Evolutionary conservation across 352 stramenopile genomes (phyloP), one percentile per base, ranked within the genome.

Genomic region (Pythium coloratum): DNA sequence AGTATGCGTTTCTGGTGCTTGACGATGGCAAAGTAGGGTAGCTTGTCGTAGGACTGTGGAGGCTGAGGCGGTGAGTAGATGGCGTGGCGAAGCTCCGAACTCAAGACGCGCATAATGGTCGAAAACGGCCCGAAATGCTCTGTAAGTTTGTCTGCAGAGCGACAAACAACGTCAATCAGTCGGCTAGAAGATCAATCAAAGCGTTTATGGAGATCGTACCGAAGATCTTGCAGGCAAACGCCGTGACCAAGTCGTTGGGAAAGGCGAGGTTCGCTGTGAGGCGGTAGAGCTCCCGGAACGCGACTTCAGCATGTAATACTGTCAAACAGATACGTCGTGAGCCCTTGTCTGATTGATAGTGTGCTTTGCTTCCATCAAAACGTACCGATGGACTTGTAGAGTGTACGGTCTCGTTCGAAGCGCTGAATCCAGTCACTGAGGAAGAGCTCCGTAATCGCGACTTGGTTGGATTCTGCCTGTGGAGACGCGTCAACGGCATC

Each of bases 301-400:
- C 79, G 34, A 92, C 73, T 18, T 92, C 78, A 0, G 85, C 85
- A 13, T 88, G 78, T 3, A 92, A 73, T 30, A 66, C 84, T 92
- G 16, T 14, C 51, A 3, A 28, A 42, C 34, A 18, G 24, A 62
- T 16, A 58, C 20, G 6, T 7, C 7, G 47, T 26, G 38, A 55
- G 28, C 20, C 20, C 20, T 24, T 24, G 20, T 24, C 20, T 24
- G 20, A 24, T 24, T 24, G 20, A 24, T 24, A 24, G 20, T 24
- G 20, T 24, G 20, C 20, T 24, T 24, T 24, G 20, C 20, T 24
- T 24, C 30, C 7, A 20, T 9, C 32, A 13, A 47, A 18, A 58
- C 59, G 38, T 58, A 92, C 84, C 77, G 59, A 90, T 76, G 13
- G 84, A 92, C 65, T 90, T 88, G 70, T 82, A 92, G 28, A 67